Percentiles rank a stretch among this genome's conserved stretches.
Conservation (phyloP, 345 rosid species). For the Sisymbrium irio region DNA sequence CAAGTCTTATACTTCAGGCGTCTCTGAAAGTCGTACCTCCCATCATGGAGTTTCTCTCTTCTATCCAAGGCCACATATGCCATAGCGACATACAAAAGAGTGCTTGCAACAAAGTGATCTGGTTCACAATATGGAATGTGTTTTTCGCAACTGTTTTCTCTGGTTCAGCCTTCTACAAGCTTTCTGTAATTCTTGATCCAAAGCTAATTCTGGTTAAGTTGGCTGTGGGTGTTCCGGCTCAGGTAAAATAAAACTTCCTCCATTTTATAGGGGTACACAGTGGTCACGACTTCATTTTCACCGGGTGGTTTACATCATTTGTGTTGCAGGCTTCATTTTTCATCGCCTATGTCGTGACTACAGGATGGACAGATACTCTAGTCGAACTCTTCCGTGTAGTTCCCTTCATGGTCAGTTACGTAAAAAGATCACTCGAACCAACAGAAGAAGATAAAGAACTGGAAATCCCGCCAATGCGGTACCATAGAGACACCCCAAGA, state of each 20-base stretch:
- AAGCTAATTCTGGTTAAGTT: constrained; percentile 68
- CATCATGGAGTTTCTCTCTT: constrained; percentile 86
- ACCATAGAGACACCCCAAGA: constrained; percentile 80
- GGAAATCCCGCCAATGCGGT: constrained; percentile 71
- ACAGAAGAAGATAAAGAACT: constrained; percentile 51
- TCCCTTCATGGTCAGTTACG: constrained; percentile 59
- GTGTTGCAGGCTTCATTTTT: constrained; percentile 85
- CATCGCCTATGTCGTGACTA: constrained; percentile 90
- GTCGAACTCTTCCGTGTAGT: constrained; percentile 83
- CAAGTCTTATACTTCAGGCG: constrained; percentile 81
- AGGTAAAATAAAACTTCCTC: constrained; percentile 47
- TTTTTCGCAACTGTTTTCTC: constrained; percentile 94
- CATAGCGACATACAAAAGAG: constrained; percentile 82
- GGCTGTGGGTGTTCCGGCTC: constrained; percentile 88
- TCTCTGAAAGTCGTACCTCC: constrained; percentile 85
- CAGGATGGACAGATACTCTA: constrained; percentile 90
- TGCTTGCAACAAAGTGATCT: constrained; percentile 89
- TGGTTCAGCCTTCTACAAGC: constrained; percentile 64
- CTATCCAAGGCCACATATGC: constrained; percentile 88
- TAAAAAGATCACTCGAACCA: constrained; percentile 50
- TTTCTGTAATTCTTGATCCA: constrained; percentile 70
- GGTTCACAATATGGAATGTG: constrained; percentile 95
- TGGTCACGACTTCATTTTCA: not conserved
- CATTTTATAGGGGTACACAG: not conserved
- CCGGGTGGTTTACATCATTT: not conserved